A percentile compares a stretch with the other conserved stretches of the same genome.
Evolutionary conservation across 495 filamentous ascomycete species (phyloP).

Genomic region (Neurospora discreta): DNA sequence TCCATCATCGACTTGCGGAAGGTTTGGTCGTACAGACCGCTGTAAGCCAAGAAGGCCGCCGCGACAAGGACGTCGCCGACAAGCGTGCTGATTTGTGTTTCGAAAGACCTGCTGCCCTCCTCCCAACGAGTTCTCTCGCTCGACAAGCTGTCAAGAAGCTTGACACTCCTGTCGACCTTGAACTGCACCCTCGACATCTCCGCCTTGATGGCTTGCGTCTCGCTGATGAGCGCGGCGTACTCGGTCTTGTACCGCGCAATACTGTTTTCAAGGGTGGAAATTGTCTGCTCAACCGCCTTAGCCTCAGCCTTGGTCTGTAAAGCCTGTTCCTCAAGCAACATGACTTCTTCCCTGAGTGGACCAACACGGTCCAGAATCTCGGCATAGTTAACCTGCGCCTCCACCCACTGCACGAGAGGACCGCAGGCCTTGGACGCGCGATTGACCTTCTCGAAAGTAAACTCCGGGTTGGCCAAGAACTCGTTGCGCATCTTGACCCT

Average conservation of each 20-base stretch:
- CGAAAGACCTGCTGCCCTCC: slow-evolving; percentile 92
- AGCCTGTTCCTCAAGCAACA: slow-evolving; percentile 73
- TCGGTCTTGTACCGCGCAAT: slow-evolving; percentile 96
- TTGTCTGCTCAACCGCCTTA: slow-evolving; percentile 79
- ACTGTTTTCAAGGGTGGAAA: slow-evolving; percentile 71
- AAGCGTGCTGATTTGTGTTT: slow-evolving; percentile 92
- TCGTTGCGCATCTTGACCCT: slow-evolving; percentile 85
- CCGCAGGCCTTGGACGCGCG: slow-evolving; percentile 94
- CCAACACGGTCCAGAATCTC: slow-evolving; percentile 94
- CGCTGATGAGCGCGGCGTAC: slow-evolving; percentile 90
- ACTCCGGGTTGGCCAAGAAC: slow-evolving; percentile 83
- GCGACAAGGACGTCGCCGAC: slow-evolving; percentile 92
- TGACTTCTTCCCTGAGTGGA: slow-evolving; percentile 83
- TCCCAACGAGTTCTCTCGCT: slow-evolving; percentile 92
- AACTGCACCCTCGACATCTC: slow-evolving; percentile 95
- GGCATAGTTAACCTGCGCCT: slow-evolving; percentile 94
- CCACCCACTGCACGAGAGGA: slow-evolving; percentile 93
- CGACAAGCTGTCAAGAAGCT: slow-evolving; percentile 85
- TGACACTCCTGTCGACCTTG: slow-evolving; percentile 94
- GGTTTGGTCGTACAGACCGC: slow-evolving; percentile 93
- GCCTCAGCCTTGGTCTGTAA: slow-evolving; percentile 90
- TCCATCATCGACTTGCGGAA: slow-evolving; percentile 96
- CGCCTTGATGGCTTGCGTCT: slow-evolving; percentile 92
- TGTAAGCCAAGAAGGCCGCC: slow-evolving; percentile 94
- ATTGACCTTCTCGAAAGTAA: slow-evolving; percentile 91